Evolutionary conservation across 2,329 filamentous ascomycete species (phyloP).

Genomic region (Pseudogymnoascus sp.): DNA sequence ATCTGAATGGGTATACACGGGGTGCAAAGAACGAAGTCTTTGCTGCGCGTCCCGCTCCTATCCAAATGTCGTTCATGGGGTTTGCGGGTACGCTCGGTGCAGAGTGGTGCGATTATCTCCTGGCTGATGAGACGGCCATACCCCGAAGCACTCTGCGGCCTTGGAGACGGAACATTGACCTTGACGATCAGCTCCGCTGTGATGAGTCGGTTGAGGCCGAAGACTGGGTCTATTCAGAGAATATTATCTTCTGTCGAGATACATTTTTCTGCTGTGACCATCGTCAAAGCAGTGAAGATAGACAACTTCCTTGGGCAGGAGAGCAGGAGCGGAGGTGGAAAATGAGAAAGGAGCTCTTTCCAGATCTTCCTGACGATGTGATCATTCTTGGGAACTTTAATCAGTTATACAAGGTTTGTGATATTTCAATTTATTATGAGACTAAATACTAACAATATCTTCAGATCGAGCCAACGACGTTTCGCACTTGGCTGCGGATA

Average conservation of each 20-base stretch:
- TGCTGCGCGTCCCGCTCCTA: slow-evolving; percentile 83
- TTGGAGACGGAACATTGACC: slow-evolving; percentile 62
- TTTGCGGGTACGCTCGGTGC: slow-evolving; percentile 93
- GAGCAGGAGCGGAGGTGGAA: slow-evolving; percentile 77
- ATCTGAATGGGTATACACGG: slow-evolving; percentile 95
- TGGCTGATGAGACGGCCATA: slow-evolving; percentile 82
- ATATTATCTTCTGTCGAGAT: slow-evolving; percentile 87
- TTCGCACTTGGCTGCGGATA: slow-evolving; percentile 91
- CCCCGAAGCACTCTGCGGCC: slow-evolving; percentile 74
- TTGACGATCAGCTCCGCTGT: slow-evolving; percentile 63
- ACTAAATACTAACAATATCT: slow-evolving; percentile 8
- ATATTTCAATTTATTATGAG: background rate
- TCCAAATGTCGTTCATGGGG: slow-evolving; percentile 99
- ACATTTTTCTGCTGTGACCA: slow-evolving; percentile 98
- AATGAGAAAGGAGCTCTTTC: slow-evolving; percentile 91
- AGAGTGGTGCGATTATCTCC: slow-evolving; percentile 97
- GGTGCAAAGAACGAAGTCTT: slow-evolving; percentile 98
- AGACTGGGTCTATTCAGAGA: slow-evolving; percentile 93
- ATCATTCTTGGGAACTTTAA: slow-evolving; percentile 98
- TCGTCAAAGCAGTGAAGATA: slow-evolving; percentile 75
- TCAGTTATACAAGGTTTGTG: slow-evolving; percentile 85
- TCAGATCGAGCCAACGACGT: slow-evolving; percentile 93
- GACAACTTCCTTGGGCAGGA: slow-evolving; percentile 66
- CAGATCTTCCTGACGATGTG: slow-evolving; percentile 67
- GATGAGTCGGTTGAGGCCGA: slow-evolving; percentile 53